Conservation (phyloP, 75 land plant species). For the Sequoia sempervirens region DNA sequence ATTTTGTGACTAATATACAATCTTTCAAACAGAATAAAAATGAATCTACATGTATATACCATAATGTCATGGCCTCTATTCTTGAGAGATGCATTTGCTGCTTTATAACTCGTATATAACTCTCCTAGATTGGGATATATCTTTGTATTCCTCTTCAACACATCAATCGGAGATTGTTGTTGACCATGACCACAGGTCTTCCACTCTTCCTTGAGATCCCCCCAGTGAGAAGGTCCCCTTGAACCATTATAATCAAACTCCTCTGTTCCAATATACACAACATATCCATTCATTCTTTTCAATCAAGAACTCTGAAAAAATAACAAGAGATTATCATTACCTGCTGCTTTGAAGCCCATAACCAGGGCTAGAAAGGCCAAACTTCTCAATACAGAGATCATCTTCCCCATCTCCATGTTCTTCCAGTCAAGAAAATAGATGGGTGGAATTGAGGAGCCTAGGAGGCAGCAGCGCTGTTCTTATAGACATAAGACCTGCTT, state of each 20-base stretch:
- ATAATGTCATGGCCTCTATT: slow-evolving; percentile 50
- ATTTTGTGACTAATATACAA: background rate
- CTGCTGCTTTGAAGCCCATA: no score
- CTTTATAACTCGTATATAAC: slow-evolving; percentile 1
- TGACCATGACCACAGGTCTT: slow-evolving; percentile 25
- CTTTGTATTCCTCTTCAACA: slow-evolving; percentile 15
- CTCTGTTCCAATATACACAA: background rate
- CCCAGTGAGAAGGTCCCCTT: slow-evolving; percentile 44
- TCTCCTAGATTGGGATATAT: slow-evolving; percentile 1
- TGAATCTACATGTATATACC: slow-evolving; percentile 10
- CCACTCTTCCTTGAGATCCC: slow-evolving; percentile 38
- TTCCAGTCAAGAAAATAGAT: no score
- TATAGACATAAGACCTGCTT: no score
- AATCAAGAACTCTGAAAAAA: no score
- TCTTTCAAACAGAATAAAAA: background rate
- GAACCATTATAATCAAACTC: slow-evolving; percentile 32
- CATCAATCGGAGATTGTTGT: slow-evolving; percentile 53
- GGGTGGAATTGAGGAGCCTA: no score
- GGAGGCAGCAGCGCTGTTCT: no score
- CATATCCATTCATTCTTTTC: no score
- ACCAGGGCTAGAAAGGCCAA: no score
- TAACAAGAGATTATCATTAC: no score
- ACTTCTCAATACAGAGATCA: no score
- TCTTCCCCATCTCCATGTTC: no score
- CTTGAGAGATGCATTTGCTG: slow-evolving; percentile 20